Evolutionary conservation across 2,329 filamentous ascomycete species (phyloP), one percentile per base, ranked within the genome.

Genomic region (Aquanectria penicillioides): DNA sequence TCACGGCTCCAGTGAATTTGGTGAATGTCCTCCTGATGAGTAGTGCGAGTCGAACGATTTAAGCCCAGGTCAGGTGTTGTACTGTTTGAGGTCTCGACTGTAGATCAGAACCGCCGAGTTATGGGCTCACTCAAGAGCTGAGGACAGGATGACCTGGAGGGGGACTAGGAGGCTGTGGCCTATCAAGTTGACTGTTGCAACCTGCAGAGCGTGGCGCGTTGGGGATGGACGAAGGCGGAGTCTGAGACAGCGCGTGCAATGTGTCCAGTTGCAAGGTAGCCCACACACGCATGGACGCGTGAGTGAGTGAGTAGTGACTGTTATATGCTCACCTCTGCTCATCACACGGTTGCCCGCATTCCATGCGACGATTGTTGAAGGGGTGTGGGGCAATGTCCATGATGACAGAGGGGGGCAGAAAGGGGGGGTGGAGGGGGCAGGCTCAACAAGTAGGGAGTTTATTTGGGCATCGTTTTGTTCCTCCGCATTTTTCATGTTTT

Each of bases 241-340:
- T 33, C 33, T 51, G 51, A 61, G 59, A 65, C 46, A 61, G 33
- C 43, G 46, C 33, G 23, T 47, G 57, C 50, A 54, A 48, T 55
- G 41, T 48, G 56, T 55, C 53, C 41, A 59, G 57, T 61, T 50
- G 51, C 17, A 38, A 43, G 53, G 46, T 26, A 61, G 43, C 40
- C 57, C 58, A 52, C 49, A 34, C 26, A 38, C 15, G 22, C 12
- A 28, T 50, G 18, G 20, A 36, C 54, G 54, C 59, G 54, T 65
- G 61, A 65, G 53, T 54, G 36, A 28, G 22, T 41, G 13, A 26
- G 29, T 43, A 43, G 36, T 41, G 37, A 29, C 40, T 31, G 23
- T n/a, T 33, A 31, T n/a, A 25, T 44, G 52, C 43, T 50, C 44
- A 49, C 23, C 25, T 23, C n/a, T n/a, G n/a, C n/a, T n/a, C n/a